A percentile compares a stretch with the other conserved stretches of the same genome.
Evolutionary conservation across 495 filamentous ascomycete genomes (phyloP).

Genomic region (Tuber microsphaerosporum): DNA sequence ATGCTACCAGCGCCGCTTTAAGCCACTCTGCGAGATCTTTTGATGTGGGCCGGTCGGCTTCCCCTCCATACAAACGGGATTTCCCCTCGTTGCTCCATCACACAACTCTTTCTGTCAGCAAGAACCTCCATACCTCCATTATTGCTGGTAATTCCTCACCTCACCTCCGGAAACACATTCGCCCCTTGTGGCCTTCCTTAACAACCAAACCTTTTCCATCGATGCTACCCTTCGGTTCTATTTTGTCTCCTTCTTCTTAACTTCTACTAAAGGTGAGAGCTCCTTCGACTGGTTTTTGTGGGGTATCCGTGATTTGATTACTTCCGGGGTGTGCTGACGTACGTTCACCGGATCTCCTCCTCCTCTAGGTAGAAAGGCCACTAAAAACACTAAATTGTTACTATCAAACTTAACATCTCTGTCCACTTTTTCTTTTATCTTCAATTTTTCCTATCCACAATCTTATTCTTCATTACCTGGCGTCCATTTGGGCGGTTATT

Average conservation of each 20-base stretch:
- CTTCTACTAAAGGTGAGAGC: neutral
- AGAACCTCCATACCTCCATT: neutral
- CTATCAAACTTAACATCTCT: constrained; percentile 5
- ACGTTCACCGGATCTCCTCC: constrained; percentile 8
- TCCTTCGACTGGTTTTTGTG: neutral
- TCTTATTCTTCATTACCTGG: constrained; percentile 3
- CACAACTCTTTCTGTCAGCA: neutral
- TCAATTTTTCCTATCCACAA: neutral
- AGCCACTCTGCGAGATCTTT: constrained; percentile 2
- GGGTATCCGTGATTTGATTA: constrained; percentile 1
- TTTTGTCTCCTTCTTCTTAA: neutral
- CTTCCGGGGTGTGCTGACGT: constrained; percentile 30
- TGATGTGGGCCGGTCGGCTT: neutral
- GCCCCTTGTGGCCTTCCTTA: neutral
- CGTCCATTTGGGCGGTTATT: constrained; percentile 17
- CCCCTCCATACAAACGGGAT: neutral
- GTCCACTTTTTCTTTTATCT: neutral
- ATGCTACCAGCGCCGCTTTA: neutral
- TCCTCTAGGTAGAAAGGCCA: neutral
- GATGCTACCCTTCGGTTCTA: neutral
- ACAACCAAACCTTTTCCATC: neutral
- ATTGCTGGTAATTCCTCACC: neutral
- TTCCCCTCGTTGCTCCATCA: neutral
- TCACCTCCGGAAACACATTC: neutral
- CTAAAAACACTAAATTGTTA: neutral